phyloP scores from a whole-genome alignment of 768 basidiomycete species.

The Calocybe indica region DNA sequence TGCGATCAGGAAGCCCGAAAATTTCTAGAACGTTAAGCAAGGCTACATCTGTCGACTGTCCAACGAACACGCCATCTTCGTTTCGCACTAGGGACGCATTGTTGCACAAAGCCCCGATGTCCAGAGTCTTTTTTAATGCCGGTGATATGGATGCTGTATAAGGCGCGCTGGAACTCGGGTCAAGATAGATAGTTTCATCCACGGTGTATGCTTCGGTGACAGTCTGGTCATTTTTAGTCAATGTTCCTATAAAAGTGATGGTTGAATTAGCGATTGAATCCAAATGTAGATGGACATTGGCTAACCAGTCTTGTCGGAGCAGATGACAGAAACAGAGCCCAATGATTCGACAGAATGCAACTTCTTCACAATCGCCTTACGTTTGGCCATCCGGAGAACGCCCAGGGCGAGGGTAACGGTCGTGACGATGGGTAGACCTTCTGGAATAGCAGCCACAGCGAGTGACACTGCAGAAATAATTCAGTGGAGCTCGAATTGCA shows the following conservation, averaged over 20 bases:
- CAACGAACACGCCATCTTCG: conserved; percentile 69
- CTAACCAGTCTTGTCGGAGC: conserved; percentile 92
- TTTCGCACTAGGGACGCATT: conserved; percentile 64
- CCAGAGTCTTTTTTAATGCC: conserved; percentile 68
- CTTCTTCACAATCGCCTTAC: conserved; percentile 96
- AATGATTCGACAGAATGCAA: conserved; percentile 91
- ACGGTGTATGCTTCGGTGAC: conserved; percentile 85
- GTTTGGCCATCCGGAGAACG: conserved; percentile 88
- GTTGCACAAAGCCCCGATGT: conserved; percentile 87
- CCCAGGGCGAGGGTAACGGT: conserved; percentile 95
- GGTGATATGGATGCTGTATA: conserved; percentile 40
- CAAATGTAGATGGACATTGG: neutral
- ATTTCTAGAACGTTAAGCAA: conserved; percentile 70
- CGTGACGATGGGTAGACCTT: conserved; percentile 94
- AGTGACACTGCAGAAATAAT: conserved; percentile 65
- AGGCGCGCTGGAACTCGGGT: conserved; percentile 38
- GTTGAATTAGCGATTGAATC: conserved; percentile 2
- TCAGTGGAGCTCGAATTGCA: neutral
- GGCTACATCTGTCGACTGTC: conserved; percentile 93
- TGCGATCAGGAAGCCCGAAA: conserved; percentile 64
- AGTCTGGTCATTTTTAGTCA: conserved; percentile 96
- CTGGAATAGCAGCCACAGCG: conserved; percentile 97
- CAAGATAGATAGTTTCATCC: conserved; percentile 71
- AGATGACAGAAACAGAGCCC: conserved; percentile 95
- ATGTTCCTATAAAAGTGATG: conserved; percentile 51